A percentile compares a stretch with the other conserved stretches of the same genome.
Conservation (phyloP, 2,329 filamentous ascomycete genomes). For the Hypoxylon sp. region DNA sequence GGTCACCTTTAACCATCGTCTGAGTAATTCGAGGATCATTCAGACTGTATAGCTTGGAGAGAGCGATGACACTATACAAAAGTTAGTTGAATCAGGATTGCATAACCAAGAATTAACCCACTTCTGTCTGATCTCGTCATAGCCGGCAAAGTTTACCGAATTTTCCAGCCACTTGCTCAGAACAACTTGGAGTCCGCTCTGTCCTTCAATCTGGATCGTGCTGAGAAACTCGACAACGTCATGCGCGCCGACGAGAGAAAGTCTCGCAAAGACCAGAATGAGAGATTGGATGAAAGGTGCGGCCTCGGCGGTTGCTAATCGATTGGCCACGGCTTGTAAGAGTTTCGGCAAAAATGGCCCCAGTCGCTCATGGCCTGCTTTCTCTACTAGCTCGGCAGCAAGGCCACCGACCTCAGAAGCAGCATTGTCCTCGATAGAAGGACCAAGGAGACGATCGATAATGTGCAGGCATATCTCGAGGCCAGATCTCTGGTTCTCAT, state of each 20-base stretch:
- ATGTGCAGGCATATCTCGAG: constrained; percentile 91
- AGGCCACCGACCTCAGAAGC: constrained; percentile 96
- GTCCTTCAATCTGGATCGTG: constrained; percentile 81
- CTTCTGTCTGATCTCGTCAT: constrained; percentile 98
- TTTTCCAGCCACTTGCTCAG: constrained; percentile 97
- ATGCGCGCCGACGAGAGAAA: constrained; percentile 84
- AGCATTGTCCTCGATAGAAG: constrained; percentile 88
- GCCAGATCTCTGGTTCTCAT: constrained; percentile 82
- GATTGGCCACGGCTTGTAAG: constrained; percentile 86
- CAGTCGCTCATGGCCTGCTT: constrained; percentile 89
- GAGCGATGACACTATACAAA: constrained; percentile 79
- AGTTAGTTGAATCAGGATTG: constrained; percentile 48
- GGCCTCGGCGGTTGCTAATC: constrained; percentile 83
- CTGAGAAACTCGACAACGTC: constrained; percentile 94
- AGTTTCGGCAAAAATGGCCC: constrained; percentile 91
- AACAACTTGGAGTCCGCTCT: constrained; percentile 89
- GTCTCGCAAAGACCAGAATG: constrained; percentile 92
- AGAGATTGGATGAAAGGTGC: constrained; percentile 95
- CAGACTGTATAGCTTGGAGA: constrained; percentile 90
- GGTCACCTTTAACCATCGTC: constrained; percentile 89
- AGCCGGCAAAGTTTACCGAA: constrained; percentile 96
- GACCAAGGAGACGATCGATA: constrained; percentile 88
- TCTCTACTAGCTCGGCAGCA: constrained; percentile 94
- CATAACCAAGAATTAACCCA: constrained; percentile 58
- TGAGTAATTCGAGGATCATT: constrained; percentile 83